Evolutionary conservation across 139 green algal genomes (phyloP), one percentile per base, ranked within the genome.

Genomic region (Monoraphidium neglectum): DNA sequence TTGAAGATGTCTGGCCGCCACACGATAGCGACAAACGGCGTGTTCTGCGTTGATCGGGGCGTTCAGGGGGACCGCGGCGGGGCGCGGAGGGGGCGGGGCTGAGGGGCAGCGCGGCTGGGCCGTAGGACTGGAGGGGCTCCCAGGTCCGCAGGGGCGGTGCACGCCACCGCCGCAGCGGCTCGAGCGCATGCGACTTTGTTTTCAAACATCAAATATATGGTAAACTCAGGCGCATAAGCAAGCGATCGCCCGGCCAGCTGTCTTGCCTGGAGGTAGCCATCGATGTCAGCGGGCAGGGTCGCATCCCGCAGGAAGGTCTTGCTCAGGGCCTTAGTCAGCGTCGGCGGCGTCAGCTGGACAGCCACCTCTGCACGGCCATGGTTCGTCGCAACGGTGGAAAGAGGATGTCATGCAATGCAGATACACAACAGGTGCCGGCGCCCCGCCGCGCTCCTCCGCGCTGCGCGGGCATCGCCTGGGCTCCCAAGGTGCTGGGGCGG

Each of bases 301-400:
- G 61, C 36, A 43, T 78, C 72, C 12, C 40, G 36, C 35, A 72
- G 24, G 23, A 78, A 30, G 62, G 70, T 72, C 21, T 32, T 53
- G 47, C 47, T 72, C 40, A 78, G 28, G 23, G 62, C 62, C 62
- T 72, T 65, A 2, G 72, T 78, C 59, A 71, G 56, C 21, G 46
- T 78, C 32, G 62, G 72, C 21, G 72, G 62, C 12, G 72, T 78
- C 62, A 78, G 37, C 32, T 72, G 72, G n/a, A 78, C 33, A 32
- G 51, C 72, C n/a, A 78, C 47, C 72, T 72, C 72, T 51, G 43
- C 43, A n/a, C n/a, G 59, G 51, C 51, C 51, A 59, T 59, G 51
- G 21, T 21, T n/a, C 16, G 16, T 16, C 16, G 21, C 16, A 59
- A 59, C 16, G 16, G 51, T 59, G 51, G 16, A 59, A 16, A n/a